Percentiles rank a stretch among this genome's conserved stretches.
Conservation (phyloP, 148 eudicot species). For the Nepenthes gracilis region DNA sequence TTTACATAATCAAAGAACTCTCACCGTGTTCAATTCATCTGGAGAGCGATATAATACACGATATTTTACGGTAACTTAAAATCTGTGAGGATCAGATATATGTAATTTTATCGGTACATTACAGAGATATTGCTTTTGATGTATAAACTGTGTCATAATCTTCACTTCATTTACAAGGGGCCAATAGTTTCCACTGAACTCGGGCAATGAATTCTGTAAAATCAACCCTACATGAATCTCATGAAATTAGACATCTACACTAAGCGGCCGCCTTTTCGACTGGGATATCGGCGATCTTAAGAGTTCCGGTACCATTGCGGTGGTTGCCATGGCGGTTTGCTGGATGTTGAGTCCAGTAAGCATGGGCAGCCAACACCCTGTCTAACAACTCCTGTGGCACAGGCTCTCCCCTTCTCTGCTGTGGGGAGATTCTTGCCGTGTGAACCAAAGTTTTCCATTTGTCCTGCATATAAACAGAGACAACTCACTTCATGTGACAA, state of each 20-base stretch:
- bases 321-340: constrained; percentile 67
- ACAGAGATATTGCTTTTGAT: no score
- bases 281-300: not conserved
- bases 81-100: no score
- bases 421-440: constrained; percentile 93
- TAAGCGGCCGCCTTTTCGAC: constrained; percentile 1
- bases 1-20: no score
- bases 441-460: constrained; percentile 99
- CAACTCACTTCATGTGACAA: constrained; percentile 26
- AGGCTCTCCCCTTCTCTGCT: constrained; percentile 95
- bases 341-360: constrained; percentile 89
- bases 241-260: not conserved
- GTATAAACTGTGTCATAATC: no score
- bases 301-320: constrained; percentile 4
- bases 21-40: no score
- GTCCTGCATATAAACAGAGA: constrained; percentile 41
- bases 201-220: no score
- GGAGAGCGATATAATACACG: no score
- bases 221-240: no score
- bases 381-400: constrained; percentile 90
- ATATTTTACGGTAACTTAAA: no score
- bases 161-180: no score
- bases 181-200: no score
- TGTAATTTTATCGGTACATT: no score
- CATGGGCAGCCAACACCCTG: constrained; percentile 74